phyloP scores from a whole-genome alignment of 805 yeast species.

The Yarrowia sp. region DNA sequence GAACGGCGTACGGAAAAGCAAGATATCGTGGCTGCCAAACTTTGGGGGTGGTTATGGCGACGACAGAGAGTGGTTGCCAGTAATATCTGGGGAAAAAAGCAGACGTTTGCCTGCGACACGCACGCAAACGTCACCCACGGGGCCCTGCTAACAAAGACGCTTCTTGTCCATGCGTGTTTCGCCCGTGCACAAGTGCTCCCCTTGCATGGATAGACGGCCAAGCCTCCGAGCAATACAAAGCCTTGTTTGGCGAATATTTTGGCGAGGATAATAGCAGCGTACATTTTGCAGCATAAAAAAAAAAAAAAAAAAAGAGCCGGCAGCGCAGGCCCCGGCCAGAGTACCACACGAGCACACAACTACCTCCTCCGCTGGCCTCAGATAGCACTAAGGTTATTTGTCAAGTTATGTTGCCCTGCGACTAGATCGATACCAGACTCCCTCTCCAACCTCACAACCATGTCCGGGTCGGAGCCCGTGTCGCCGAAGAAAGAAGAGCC shows the following conservation, averaged over 20 bases:
- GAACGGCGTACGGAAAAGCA: neutral
- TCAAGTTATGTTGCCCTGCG: too few relatives aligned
- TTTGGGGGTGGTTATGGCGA: neutral
- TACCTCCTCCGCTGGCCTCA: too few relatives aligned
- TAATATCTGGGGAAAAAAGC: neutral
- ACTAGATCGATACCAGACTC: too few relatives aligned
- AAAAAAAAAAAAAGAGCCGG: neutral
- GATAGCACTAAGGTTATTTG: too few relatives aligned
- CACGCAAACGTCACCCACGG: too few relatives aligned
- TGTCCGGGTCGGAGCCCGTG: conserved; percentile 26
- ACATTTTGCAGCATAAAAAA: neutral
- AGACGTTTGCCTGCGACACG: too few relatives aligned
- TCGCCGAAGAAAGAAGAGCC: conserved; percentile 13
- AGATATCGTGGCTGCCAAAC: neutral
- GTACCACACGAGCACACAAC: too few relatives aligned
- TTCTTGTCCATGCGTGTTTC: neutral
- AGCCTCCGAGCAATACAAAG: conserved; percentile 7
- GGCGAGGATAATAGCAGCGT: neutral
- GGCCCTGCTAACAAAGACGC: neutral
- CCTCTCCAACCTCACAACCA: too few relatives aligned
- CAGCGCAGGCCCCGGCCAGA: too few relatives aligned
- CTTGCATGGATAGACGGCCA: neutral
- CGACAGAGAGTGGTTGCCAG: neutral
- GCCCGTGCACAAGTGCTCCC: neutral
- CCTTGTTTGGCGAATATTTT: neutral